These are phyloP conservation scores for Daldinia loculata DNA, from an alignment of 495 filamentous ascomycete genomes.

Conservation along the genomic window DNA sequence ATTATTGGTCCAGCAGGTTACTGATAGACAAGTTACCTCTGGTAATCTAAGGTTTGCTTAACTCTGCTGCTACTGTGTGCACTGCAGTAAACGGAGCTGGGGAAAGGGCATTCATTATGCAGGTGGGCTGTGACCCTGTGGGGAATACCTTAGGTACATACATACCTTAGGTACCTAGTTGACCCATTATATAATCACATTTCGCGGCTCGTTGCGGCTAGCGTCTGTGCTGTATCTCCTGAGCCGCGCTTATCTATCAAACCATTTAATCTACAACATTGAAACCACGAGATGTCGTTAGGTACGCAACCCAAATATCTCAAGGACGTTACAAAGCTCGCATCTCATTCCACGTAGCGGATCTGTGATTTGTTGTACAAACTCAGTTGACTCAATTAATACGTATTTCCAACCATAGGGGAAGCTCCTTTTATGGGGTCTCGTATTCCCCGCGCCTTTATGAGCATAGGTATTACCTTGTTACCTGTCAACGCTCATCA, in stretches of 20 bases:
- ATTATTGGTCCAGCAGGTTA: background rate
- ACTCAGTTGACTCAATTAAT: background rate
- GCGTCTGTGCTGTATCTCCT: constrained; percentile 12
- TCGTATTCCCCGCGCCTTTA: background rate
- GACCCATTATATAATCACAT: constrained; percentile 15
- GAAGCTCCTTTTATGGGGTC: background rate
- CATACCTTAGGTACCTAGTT: background rate
- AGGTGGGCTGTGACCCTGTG: constrained; percentile 31
- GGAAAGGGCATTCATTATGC: constrained; percentile 24
- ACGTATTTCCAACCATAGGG: background rate
- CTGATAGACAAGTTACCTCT: no score
- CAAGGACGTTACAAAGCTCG: background rate
- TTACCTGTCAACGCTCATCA: background rate
- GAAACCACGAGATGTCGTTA: constrained; percentile 24
- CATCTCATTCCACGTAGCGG: background rate
- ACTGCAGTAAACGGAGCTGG: constrained; percentile 3
- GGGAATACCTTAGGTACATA: constrained; percentile 2
- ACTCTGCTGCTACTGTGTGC: background rate
- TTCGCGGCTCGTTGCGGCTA: constrained; percentile 10
- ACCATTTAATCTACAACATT: background rate
- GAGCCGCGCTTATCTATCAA: constrained; percentile 30
- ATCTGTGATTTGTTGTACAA: background rate
- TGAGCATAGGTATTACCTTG: no score
- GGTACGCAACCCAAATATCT: background rate
- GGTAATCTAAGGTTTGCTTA: background rate